phyloP scores from a whole-genome alignment of 805 yeast species.

The Ogataea sp. region DNA sequence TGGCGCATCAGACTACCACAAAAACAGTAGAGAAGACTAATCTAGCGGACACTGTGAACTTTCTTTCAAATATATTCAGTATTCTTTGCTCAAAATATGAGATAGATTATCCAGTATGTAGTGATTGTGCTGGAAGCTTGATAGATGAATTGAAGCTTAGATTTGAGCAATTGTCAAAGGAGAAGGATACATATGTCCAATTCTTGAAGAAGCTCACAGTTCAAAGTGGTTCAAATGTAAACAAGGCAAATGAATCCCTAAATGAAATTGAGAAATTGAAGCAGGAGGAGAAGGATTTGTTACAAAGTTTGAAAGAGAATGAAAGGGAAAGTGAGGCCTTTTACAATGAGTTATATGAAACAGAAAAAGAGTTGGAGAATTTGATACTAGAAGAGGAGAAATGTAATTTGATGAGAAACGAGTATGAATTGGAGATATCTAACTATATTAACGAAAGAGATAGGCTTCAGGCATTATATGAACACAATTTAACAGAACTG shows the following conservation, averaged over 20 bases:
- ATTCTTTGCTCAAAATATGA: conserved; percentile 70
- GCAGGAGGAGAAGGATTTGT: conserved; percentile 26
- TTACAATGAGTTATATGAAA: conserved; percentile 36
- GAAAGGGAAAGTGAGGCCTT: conserved; percentile 37
- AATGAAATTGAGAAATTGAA: conserved; percentile 39
- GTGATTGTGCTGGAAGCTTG: conserved; percentile 69
- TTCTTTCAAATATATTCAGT: conserved; percentile 60
- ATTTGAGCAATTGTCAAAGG: conserved; percentile 66
- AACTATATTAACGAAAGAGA: conserved; percentile 49
- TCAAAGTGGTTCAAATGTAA: conserved; percentile 36
- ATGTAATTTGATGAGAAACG: conserved; percentile 43
- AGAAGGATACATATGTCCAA: conserved; percentile 68
- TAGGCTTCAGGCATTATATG: conserved; percentile 55
- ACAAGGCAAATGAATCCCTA: conserved; percentile 26
- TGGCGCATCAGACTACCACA: conserved; percentile 10
- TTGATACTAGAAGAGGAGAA: conserved; percentile 37
- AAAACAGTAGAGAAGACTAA: conserved; percentile 8
- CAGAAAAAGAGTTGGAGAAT: conserved; percentile 30
- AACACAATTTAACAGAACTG: conserved; percentile 52
- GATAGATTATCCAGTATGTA: conserved; percentile 81
- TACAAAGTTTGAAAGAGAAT: conserved; percentile 30
- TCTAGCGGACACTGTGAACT: conserved; percentile 23
- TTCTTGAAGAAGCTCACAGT: conserved; percentile 64
- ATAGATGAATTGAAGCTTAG: conserved; percentile 57
- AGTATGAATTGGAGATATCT: conserved; percentile 42